phyloP scores from a whole-genome alignment of 2,329 filamentous ascomycete species.

The Aureobasidium leucospermi region DNA sequence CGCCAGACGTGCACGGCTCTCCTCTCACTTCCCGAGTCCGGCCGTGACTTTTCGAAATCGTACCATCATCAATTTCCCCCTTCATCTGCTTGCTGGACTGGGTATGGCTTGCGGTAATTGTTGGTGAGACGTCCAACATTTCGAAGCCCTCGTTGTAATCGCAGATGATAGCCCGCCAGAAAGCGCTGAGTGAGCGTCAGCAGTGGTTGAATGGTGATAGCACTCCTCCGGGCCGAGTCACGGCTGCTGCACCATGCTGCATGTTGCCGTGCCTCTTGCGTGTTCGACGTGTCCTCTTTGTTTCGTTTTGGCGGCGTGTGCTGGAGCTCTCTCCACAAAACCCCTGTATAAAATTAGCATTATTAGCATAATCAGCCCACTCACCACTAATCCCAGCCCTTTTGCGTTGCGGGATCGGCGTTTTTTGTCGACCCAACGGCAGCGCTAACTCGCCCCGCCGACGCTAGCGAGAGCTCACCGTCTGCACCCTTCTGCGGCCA shows the following conservation, averaged over 20 bases:
- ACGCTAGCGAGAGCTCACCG: conserved; percentile 11
- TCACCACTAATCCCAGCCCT: conserved; percentile 8
- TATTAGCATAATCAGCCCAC: conserved; percentile 11
- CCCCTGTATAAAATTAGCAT: conserved; percentile 14
- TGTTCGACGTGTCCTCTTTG: conserved; percentile 11
- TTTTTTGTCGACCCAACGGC: conserved; percentile 9
- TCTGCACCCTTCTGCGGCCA: conserved; percentile 8
- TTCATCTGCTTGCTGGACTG: conserved; percentile 4
- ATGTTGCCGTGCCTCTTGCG: neutral
- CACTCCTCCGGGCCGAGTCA: conserved; percentile 2
- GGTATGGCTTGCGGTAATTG: conserved; percentile 7
- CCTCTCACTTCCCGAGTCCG: conserved; percentile 10
- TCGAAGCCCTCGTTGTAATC: neutral
- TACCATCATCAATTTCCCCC: conserved; percentile 14
- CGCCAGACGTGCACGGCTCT: conserved; percentile 10
- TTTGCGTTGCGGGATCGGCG: conserved; percentile 13
- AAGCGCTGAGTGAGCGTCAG: conserved; percentile 7
- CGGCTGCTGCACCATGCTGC: neutral
- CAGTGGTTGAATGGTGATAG: neutral
- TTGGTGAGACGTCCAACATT: neutral
- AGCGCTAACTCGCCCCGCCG: conserved; percentile 11
- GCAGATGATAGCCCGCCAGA: neutral
- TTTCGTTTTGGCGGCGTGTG: neutral
- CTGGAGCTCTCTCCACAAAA: conserved; percentile 7
- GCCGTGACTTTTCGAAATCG: conserved; percentile 4